phyloP scores from a whole-genome alignment of 1,284 basidiomycete genomes.

The Irpex rosettiformis region DNA sequence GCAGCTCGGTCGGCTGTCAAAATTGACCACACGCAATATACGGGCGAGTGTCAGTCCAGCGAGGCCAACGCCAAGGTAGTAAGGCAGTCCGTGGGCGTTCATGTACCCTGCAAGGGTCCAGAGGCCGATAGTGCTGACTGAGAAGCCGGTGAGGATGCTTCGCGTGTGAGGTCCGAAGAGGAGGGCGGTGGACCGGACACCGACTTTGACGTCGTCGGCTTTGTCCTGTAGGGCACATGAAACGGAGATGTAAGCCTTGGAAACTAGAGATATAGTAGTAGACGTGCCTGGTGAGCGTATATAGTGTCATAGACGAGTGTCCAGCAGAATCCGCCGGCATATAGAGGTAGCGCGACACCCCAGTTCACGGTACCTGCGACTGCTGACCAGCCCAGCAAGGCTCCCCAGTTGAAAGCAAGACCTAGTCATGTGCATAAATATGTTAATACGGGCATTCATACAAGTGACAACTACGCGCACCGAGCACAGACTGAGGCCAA shows the following conservation, averaged over 20 bases:
- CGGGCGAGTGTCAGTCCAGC: conserved; percentile 80
- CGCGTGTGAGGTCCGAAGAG: conserved; percentile 81
- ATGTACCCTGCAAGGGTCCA: conserved; percentile 79
- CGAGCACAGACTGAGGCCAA: conserved; percentile 94
- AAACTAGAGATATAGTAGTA: neutral
- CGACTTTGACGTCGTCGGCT: conserved; percentile 82
- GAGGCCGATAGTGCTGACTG: conserved; percentile 70
- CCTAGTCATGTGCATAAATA: conserved; percentile 43
- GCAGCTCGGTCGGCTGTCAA: conserved; percentile 80
- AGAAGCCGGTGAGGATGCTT: conserved; percentile 75
- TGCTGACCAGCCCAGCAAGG: conserved; percentile 94
- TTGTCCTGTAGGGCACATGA: conserved; percentile 70
- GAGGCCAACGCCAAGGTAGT: conserved; percentile 77
- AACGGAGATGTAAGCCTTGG: neutral
- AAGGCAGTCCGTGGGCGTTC: conserved; percentile 73
- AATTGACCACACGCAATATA: conserved; percentile 77
- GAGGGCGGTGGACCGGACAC: conserved; percentile 93
- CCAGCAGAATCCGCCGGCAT: conserved; percentile 89
- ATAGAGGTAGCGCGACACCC: conserved; percentile 84
- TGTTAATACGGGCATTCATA: neutral
- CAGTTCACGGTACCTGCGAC: conserved; percentile 83
- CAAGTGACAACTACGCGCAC: conserved; percentile 38
- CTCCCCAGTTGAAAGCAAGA: conserved; percentile 97
- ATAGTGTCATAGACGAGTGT: conserved; percentile 97
- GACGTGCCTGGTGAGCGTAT: conserved; percentile 90